phyloP scores from a whole-genome alignment of 768 basidiomycete genomes.

The Lyophyllum semitale region DNA sequence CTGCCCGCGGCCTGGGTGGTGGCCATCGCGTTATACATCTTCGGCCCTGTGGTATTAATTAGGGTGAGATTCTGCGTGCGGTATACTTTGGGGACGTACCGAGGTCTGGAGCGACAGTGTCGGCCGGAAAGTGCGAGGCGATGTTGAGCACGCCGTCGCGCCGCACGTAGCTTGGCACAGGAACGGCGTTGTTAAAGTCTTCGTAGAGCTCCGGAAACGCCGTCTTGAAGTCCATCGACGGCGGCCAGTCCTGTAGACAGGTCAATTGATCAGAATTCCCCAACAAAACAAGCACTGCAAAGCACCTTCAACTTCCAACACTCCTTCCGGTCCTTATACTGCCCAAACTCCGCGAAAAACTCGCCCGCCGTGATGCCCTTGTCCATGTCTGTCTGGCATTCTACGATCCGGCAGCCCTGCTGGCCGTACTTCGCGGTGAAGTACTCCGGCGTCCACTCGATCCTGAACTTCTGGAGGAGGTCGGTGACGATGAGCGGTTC shows the following conservation, averaged over 20 bases:
- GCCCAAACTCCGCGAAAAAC: too few relatives aligned
- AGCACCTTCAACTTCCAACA: too few relatives aligned
- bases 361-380: constrained; percentile 65
- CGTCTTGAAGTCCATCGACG: constrained; percentile 79
- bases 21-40: constrained; percentile 92
- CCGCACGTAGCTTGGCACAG: constrained; percentile 88
- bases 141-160: too few relatives aligned
- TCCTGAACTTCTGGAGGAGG: too few relatives aligned
- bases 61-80: background rate
- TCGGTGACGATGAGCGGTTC: constrained; percentile 81
- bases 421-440: constrained; percentile 64
- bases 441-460: too few relatives aligned
- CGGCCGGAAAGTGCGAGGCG: too few relatives aligned
- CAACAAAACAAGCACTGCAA: background rate
- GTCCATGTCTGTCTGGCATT: constrained; percentile 77
- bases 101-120: too few relatives aligned
- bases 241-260: constrained; percentile 82
- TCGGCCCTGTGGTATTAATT: constrained; percentile 64
- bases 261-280: background rate
- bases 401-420: constrained; percentile 69
- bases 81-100: constrained; percentile 35
- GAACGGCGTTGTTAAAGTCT: constrained; percentile 82
- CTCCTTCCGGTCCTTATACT: too few relatives aligned
- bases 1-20: too few relatives aligned
- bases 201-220: constrained; percentile 84